Base-by-base conservation (phyloP, 768 basidiomycete genomes). In the Calocybe gangraenosa region DNA sequence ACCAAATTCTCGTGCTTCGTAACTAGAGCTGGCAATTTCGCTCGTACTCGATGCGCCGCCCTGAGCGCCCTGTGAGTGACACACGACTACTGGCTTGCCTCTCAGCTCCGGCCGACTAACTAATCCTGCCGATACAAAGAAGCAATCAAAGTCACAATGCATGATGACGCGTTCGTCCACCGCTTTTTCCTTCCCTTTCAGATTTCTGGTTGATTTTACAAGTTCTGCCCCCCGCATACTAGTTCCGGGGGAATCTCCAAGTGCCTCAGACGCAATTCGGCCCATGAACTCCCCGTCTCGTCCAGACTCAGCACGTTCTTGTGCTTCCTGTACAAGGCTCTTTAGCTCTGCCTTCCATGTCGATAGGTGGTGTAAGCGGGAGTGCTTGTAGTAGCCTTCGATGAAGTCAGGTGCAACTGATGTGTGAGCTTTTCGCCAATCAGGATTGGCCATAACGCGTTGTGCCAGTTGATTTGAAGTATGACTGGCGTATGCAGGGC, bases 91-190 rank as follows among this genome's bases (percentile, higher is more conserved):
- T 0, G 96, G 91, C 60, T 87, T 91, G 1, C 93, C 92, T 42
- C 79, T 79, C 36, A 96, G 65, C 48, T 95, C 78, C 0, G 92
- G 90, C 1, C 92, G 73, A 46, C 74, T 80, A 2, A 89, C 71
- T 40, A 94, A 65, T 0, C 92, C 91, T n/a, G 85, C 95, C 1
- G 89, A 84, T 9, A 97, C 94, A 59, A 99, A 99, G 72, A 97
- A 98, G 51, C 85, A 92, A 58, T 99, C 96, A 52, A 98, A 97
- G 62, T 93, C 91, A 53, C 87, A 90, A 56, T 93, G 91, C 87
- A 93, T 89, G 56, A 92, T 86, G 8, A 88, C 79, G 13, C 75
- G 74, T 34, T 81, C 76, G 25, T 71, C 73, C 25, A 70, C 70
- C 13, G 70, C 77, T 55, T 73, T 81, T 49, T 68, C 73, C 60